Evolutionary conservation across 2,329 filamentous ascomycete genomes (phyloP).

Genomic region (Diaporthe helianthi): DNA sequence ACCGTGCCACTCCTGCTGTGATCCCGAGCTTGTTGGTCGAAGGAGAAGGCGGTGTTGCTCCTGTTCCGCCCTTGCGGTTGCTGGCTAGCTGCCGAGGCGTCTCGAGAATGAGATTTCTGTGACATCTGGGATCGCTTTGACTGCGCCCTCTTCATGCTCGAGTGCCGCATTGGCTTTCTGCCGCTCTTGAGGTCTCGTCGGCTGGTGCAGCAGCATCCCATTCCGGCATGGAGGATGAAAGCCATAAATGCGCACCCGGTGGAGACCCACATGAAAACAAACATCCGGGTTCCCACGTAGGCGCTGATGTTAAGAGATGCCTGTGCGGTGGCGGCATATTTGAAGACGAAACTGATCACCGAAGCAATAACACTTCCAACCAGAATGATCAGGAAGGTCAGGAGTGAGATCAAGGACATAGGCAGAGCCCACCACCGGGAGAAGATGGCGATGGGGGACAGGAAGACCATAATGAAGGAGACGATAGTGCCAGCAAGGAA

Average conservation of each 20-base stretch:
- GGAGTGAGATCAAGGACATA: slow-evolving; percentile 70
- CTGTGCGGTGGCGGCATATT: slow-evolving; percentile 75
- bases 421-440: slow-evolving; percentile 69
- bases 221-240: slow-evolving; percentile 75
- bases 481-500: slow-evolving; percentile 77
- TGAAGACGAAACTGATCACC: slow-evolving; percentile 83
- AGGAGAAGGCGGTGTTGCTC: slow-evolving; percentile 34
- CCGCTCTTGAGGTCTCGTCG: slow-evolving; percentile 57
- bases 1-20: slow-evolving; percentile 29
- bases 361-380: slow-evolving; percentile 79
- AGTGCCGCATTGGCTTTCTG: slow-evolving; percentile 41
- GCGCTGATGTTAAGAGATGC: slow-evolving; percentile 79
- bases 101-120: slow-evolving; percentile 10
- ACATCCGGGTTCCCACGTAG: slow-evolving; percentile 74
- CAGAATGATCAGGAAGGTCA: slow-evolving; percentile 71
- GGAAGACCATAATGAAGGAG: slow-evolving; percentile 74
- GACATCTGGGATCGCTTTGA: slow-evolving; percentile 31
- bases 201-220: slow-evolving; percentile 78
- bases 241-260: slow-evolving; percentile 70
- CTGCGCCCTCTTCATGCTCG: slow-evolving; percentile 34
- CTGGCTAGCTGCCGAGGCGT: slow-evolving; percentile 13
- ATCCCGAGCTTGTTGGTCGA: slow-evolving; percentile 21
- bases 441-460: slow-evolving; percentile 62
- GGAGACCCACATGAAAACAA: slow-evolving; percentile 90
- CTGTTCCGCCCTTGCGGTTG: slow-evolving; percentile 2